Evolutionary conservation across 106 monocot species (phyloP).

Genomic region (Agapanthus africanus): DNA sequence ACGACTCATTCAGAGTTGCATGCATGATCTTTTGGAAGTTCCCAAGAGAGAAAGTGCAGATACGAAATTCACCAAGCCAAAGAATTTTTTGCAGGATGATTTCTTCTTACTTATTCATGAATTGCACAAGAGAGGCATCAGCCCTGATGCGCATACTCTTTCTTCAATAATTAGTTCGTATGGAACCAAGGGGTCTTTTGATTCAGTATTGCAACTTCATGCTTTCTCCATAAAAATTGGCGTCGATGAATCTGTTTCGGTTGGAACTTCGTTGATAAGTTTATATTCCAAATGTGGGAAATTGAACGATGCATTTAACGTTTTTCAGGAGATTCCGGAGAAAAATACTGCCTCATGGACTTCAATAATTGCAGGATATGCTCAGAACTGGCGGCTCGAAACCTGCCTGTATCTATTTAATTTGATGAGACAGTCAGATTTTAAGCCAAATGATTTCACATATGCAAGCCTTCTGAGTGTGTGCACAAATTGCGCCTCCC

Average conservation of each 20-base stretch:
- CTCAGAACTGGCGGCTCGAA: constrained; percentile 25
- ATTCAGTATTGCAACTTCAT: constrained; percentile 32
- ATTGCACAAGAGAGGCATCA: constrained; percentile 23
- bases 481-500: constrained; percentile 35
- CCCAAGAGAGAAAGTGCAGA: not conserved
- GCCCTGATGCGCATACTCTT: constrained; percentile 10
- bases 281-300: constrained; percentile 33
- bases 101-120: constrained; percentile 15
- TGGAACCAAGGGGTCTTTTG: constrained; percentile 13
- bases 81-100: constrained; percentile 13
- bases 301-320: constrained; percentile 21
- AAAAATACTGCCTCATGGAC: constrained; percentile 41
- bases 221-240: constrained; percentile 26
- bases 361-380: constrained; percentile 40
- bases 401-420: constrained; percentile 29
- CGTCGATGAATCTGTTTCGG: constrained; percentile 6
- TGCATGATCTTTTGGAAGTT: constrained; percentile 31
- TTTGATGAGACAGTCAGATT: constrained; percentile 19
- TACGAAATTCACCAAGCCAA: not conserved
- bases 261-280: constrained; percentile 41
- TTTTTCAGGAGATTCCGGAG: constrained; percentile 27
- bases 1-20: constrained; percentile 34
- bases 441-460: constrained; percentile 50
- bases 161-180: constrained; percentile 24
- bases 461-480: constrained; percentile 39